phyloP scores from a whole-genome alignment of 352 stramenopile species.

The Saprolegnia diclina region DNA sequence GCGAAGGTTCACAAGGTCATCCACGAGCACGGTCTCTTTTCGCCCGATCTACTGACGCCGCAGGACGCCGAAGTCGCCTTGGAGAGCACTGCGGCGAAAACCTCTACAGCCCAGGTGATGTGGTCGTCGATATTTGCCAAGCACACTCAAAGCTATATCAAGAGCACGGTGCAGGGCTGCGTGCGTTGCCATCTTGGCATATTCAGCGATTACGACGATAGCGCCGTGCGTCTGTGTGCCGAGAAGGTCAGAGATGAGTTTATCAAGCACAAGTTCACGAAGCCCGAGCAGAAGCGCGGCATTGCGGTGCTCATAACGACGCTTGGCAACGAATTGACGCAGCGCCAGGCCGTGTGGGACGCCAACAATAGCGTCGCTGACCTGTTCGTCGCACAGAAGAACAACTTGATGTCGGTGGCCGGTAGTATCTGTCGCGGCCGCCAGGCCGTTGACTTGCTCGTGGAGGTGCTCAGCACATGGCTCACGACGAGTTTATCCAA shows the following conservation, averaged over 20 bases:
- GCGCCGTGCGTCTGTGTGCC: not conserved
- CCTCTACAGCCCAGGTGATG: too few relatives aligned
- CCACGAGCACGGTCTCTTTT: too few relatives aligned
- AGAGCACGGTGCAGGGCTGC: too few relatives aligned
- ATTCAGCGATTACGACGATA: not conserved
- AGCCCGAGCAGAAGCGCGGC: not conserved
- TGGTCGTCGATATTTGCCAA: too few relatives aligned
- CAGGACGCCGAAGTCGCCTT: too few relatives aligned
- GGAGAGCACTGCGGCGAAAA: too few relatives aligned
- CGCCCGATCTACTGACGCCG: too few relatives aligned
- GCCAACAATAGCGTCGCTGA: not conserved
- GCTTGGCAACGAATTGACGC: not conserved
- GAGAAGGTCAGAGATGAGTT: not conserved
- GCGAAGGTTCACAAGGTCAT: too few relatives aligned
- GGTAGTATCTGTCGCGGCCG: not conserved
- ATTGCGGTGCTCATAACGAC: not conserved
- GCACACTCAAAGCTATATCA: too few relatives aligned
- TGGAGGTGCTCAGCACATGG: not conserved
- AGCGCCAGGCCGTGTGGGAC: not conserved
- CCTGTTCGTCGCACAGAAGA: not conserved
- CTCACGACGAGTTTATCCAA: not conserved
- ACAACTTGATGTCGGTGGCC: not conserved
- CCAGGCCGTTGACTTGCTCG: not conserved
- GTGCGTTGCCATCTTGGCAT: too few relatives aligned
- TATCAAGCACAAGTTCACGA: not conserved